Conservation (phyloP, 345 rosid species). For the Barbarea vulgaris region DNA sequence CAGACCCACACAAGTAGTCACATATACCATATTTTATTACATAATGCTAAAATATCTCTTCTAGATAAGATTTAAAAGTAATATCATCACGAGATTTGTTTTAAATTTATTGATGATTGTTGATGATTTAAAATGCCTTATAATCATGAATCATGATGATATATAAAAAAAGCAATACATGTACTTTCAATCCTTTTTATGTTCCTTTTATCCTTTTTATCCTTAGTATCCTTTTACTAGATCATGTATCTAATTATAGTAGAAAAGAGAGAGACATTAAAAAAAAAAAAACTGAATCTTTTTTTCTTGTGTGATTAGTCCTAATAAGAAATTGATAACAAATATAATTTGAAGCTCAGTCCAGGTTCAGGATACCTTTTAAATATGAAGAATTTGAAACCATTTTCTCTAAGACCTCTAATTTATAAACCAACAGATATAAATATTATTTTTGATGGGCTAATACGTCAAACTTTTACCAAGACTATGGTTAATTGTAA, state of each 20-base stretch:
- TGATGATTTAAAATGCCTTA: background rate
- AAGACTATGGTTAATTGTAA: background rate
- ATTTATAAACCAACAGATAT: background rate
- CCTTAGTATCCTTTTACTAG: constrained; percentile 1
- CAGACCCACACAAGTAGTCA: constrained; percentile 15
- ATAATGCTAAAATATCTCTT: constrained; percentile 34
- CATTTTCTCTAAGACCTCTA: background rate
- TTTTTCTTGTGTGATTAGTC: background rate
- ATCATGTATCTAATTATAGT: background rate
- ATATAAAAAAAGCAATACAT: background rate
- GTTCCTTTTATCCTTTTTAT: constrained; percentile 7
- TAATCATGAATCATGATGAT: constrained; percentile 34
- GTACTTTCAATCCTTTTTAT: constrained; percentile 13
- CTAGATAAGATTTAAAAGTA: constrained; percentile 24
- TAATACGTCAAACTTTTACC: constrained; percentile 1
- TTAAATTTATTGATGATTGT: constrained; percentile 2
- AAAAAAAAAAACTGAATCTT: background rate
- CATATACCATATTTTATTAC: constrained; percentile 21
- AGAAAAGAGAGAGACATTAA: background rate
- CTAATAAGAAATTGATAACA: background rate
- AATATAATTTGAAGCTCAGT: background rate
- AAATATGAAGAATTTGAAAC: background rate
- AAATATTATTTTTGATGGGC: background rate
- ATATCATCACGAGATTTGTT: background rate
- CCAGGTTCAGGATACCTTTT: background rate